Conservation (phyloP, 2,329 filamentous ascomycete genomes). For the Alternaria rosae region DNA sequence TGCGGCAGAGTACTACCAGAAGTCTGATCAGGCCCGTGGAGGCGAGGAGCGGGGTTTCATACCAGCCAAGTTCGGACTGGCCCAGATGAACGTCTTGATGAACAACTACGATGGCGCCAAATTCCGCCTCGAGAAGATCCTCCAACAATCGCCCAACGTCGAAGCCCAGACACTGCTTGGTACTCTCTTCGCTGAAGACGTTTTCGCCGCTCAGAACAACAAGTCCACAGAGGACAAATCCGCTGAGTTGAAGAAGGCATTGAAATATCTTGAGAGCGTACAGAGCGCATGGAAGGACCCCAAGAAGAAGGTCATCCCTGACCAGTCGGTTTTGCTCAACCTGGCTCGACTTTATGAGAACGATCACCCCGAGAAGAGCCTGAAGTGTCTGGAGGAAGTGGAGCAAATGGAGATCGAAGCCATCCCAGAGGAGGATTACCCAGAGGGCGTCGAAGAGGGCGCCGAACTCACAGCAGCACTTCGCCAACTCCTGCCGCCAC, state of each 20-base stretch:
- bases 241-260: conserved; percentile 84
- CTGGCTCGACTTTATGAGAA: conserved; percentile 89
- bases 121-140: conserved; percentile 90
- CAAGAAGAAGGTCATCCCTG: conserved; percentile 81
- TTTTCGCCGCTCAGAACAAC: conserved; percentile 77
- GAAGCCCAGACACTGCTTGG: conserved; percentile 94
- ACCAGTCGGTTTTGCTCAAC: conserved; percentile 88
- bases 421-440: conserved; percentile 73
- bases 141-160: conserved; percentile 80
- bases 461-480: conserved; percentile 66
- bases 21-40: conserved; percentile 89
- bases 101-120: conserved; percentile 91
- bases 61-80: conserved; percentile 92
- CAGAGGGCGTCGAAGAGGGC: conserved; percentile 58
- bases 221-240: conserved; percentile 86
- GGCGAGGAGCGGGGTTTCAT: conserved; percentile 90
- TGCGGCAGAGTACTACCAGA: conserved; percentile 85
- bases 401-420: conserved; percentile 88
- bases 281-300: conserved; percentile 90
- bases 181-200: conserved; percentile 91
- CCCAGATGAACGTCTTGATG: conserved; percentile 85
- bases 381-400: conserved; percentile 90
- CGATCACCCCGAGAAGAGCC: conserved; percentile 85
- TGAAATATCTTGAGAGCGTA: conserved; percentile 82
- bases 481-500: conserved; percentile 82